A percentile compares a stretch with the other conserved stretches of the same genome.
phyloP scores from a whole-genome alignment of 768 basidiomycete genomes.

The Ramaria sp. region DNA sequence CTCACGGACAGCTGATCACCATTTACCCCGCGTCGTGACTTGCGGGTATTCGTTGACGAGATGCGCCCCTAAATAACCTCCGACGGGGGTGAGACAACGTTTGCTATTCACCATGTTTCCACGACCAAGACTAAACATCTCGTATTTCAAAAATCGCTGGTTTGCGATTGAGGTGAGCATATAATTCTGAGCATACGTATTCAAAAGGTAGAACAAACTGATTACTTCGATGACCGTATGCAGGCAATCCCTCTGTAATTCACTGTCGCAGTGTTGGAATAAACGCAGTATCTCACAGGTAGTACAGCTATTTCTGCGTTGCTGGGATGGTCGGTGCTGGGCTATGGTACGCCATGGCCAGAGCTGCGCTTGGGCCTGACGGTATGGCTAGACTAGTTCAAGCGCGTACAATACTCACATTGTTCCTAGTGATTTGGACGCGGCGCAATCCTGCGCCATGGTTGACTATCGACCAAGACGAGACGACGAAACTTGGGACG shows the following conservation, averaged over 20 bases:
- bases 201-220: neutral
- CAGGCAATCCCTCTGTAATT: constrained; percentile 42
- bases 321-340: constrained; percentile 42
- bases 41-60: too few species aligned
- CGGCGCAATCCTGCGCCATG: constrained; percentile 74
- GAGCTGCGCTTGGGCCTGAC: constrained; percentile 41
- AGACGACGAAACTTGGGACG: constrained; percentile 54
- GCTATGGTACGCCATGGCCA: constrained; percentile 46
- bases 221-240: neutral
- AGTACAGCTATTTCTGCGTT: constrained; percentile 33
- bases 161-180: constrained; percentile 53
- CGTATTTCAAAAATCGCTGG: constrained; percentile 32
- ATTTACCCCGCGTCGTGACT: too few species aligned
- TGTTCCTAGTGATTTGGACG: constrained; percentile 42
- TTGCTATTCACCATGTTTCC: neutral
- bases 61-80: too few species aligned
- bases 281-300: neutral
- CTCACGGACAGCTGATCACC: too few species aligned
- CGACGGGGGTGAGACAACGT: neutral
- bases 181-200: neutral
- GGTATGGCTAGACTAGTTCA: constrained; percentile 17
- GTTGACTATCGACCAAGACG: constrained; percentile 66
- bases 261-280: neutral
- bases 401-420: neutral
- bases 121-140: neutral